Conservation (phyloP, 2,329 filamentous ascomycete genomes). For the Fonsecaea pugnacius region DNA sequence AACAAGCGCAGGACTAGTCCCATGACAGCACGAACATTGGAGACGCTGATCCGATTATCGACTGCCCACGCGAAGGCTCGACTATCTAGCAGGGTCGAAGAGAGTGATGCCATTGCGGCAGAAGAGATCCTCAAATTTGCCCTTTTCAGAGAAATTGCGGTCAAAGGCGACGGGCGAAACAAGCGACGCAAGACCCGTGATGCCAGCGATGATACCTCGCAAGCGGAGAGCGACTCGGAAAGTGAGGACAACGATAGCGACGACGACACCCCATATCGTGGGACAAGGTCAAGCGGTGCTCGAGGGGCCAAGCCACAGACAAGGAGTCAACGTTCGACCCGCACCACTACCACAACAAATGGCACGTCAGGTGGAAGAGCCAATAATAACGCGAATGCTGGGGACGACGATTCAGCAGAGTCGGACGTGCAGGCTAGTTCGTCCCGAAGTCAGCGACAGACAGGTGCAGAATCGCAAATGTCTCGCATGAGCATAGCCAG, state of each 20-base stretch:
- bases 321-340: conserved; percentile 33
- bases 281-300: conserved; percentile 37
- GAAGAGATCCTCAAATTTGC: conserved; percentile 92
- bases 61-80: conserved; percentile 94
- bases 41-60: conserved; percentile 96
- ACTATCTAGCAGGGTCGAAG: conserved; percentile 83
- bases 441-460: conserved; percentile 44
- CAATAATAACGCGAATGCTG: conserved; percentile 57
- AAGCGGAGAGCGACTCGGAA: conserved; percentile 61
- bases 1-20: conserved; percentile 93
- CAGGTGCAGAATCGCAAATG: conserved; percentile 47
- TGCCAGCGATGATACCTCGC: conserved; percentile 67
- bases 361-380: conserved; percentile 49
- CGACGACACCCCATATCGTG: conserved; percentile 37
- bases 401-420: conserved; percentile 57
- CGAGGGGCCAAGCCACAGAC: conserved; percentile 35
- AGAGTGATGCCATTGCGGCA: conserved; percentile 83
- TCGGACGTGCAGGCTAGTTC: conserved; percentile 54
- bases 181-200: conserved; percentile 80
- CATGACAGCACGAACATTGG: conserved; percentile 93
- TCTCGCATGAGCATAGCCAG: conserved; percentile 69
- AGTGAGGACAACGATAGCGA: conserved; percentile 43
- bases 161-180: conserved; percentile 67
- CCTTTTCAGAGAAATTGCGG: conserved; percentile 92
- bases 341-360: conserved; percentile 42